Conservation (phyloP, 208 protist species). For the Leishmania major region DNA sequence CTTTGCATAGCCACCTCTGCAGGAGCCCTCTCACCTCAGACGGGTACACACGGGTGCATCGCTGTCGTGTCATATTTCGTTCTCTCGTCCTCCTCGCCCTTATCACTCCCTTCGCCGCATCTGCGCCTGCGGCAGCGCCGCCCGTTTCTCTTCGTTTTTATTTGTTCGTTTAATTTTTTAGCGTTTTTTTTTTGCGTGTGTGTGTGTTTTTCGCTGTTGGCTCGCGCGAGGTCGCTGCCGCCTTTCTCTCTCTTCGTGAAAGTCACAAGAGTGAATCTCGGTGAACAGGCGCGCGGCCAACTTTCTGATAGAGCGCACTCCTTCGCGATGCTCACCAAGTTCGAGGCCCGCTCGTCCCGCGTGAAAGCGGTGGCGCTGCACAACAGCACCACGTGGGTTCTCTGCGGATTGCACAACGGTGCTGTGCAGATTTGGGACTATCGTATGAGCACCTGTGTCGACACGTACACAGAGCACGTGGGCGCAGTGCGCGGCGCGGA, state of each 20-base stretch:
- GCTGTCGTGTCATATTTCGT: background rate
- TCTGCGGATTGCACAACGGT: constrained; percentile 98
- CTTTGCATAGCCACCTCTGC: background rate
- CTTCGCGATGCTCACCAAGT: constrained; percentile 93
- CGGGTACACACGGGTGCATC: background rate
- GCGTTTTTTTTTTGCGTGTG: no score
- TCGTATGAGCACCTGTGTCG: constrained; percentile 96
- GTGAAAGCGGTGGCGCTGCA: constrained; percentile 99
- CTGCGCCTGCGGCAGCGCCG: background rate
- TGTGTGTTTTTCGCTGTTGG: background rate
- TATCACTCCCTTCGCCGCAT: no score
- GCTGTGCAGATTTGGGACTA: constrained; percentile 99
- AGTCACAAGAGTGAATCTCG: background rate
- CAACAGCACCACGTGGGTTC: constrained; percentile 97
- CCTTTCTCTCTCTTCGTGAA: background rate
- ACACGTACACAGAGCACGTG: constrained; percentile 97
- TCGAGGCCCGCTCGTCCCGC: constrained; percentile 97
- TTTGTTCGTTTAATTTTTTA: background rate
- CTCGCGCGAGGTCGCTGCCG: background rate
- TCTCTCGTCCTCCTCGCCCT: background rate
- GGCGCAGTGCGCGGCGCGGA: constrained; percentile 96
- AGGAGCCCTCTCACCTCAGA: background rate
- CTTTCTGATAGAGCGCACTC: background rate
- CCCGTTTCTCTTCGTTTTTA: background rate
- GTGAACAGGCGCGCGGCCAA: background rate